Base-by-base conservation (phyloP, 2,329 filamentous ascomycete species). In the Cephalotrichum gorgonifer region DNA sequence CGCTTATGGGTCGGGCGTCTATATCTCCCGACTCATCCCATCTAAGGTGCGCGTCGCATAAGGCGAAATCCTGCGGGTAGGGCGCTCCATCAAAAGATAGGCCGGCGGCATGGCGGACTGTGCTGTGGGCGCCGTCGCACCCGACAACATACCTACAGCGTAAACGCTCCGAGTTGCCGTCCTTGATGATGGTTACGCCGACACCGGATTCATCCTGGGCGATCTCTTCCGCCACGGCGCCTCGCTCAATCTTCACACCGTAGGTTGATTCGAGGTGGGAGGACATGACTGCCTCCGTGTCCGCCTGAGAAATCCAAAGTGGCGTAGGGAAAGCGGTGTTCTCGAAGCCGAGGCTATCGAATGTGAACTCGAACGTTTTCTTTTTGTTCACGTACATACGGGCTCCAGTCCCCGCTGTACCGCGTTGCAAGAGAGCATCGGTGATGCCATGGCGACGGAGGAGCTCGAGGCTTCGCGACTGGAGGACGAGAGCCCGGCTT, bases 391-490 rank as follows among this genome's bases (percentile, higher is more conserved):
- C 56, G 49, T 64, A 70, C 12, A 72, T 50, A 11, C 64, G 64
- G 8, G 64, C 60, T 9, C 67, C 69, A 14, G 54, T 53, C n/a
- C 67, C 58, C 17, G 62, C 55, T 43, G 64, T 64, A 17, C 71
- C 70, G 5, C 57, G 56, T 2, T 55, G 51, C 2, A 71, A 42
- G 25, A 74, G 54, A 3, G 58, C 57, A 11, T 67, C 59, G 7
- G 64, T 57, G 28, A 70, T 54, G 33, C 59, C 60, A 42, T 76
- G 65, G 35, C 74, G 72, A 43, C 65, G 65, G 45, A 76, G 66
- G 23, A 76, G 61, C 54, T 78, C 75, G 8, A 75, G 55, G 1
- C 68, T 73, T 8, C 74, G 69, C 12, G 72, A 62, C 50, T 78
- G 75, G 5, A 77, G 57, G 9, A 67, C 63, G 1, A 77, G 57